Conservation (phyloP, 2,329 filamentous ascomycete genomes). For the Phaeosphaeria sp. region DNA sequence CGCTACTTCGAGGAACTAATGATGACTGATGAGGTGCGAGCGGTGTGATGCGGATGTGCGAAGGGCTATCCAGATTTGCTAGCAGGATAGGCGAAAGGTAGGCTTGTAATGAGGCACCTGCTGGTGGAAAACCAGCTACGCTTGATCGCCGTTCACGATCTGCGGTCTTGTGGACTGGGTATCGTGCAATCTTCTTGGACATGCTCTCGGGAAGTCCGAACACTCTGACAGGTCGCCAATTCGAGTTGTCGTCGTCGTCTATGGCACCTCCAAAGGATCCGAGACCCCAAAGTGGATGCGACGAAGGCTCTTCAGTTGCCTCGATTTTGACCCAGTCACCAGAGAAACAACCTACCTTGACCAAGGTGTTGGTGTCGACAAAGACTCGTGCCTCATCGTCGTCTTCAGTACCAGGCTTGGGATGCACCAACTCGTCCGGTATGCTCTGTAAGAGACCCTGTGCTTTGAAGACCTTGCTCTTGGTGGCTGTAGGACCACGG, state of each 20-base stretch:
- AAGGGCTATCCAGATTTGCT: slow-evolving; percentile 80
- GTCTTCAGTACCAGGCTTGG: slow-evolving; percentile 82
- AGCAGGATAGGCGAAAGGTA: slow-evolving; percentile 88
- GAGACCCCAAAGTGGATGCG: slow-evolving; percentile 71
- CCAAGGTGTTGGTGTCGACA: slow-evolving; percentile 84
- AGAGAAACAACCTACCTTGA: slow-evolving; percentile 93
- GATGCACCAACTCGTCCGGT: slow-evolving; percentile 80
- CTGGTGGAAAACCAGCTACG: slow-evolving; percentile 48
- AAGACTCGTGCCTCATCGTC: slow-evolving; percentile 87
- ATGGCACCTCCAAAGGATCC: slow-evolving; percentile 70
- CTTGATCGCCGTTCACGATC: slow-evolving; percentile 55
- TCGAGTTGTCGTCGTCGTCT: slow-evolving; percentile 65
- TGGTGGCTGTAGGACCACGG: slow-evolving; percentile 69
- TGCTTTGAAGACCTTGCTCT: slow-evolving; percentile 82
- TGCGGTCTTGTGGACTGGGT: slow-evolving; percentile 57
- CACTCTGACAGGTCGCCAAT: slow-evolving; percentile 85
- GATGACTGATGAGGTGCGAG: slow-evolving; percentile 61
- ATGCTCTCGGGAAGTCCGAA: slow-evolving; percentile 84
- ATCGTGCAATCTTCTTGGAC: slow-evolving; percentile 60
- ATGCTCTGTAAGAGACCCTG: slow-evolving; percentile 77
- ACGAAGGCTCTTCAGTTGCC: slow-evolving; percentile 73
- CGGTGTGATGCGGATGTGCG: slow-evolving; percentile 79
- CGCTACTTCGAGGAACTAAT: slow-evolving; percentile 35
- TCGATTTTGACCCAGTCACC: slow-evolving; percentile 95
- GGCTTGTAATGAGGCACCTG: slow-evolving; percentile 48